Evolutionary conservation across 2,329 filamentous ascomycete genomes (phyloP), one percentile per base, ranked within the genome.

Genomic region (Venturia effusa): DNA sequence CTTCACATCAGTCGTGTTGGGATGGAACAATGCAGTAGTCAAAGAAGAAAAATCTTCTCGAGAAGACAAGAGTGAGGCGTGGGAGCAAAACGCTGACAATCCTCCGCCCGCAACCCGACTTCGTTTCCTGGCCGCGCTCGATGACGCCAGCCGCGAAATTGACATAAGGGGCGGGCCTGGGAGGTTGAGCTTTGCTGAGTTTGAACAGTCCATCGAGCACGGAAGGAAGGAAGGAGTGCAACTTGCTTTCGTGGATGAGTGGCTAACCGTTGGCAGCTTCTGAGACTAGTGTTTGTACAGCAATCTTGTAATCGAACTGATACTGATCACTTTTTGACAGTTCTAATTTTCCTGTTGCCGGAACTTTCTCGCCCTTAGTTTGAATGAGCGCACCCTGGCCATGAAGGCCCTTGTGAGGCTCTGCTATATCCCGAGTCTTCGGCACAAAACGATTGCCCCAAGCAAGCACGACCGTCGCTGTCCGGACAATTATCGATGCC

Each of bases 261-360:
- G 93, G 93, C 90, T 97, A 74, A 92, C 97, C 67, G 81, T 85
- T 81, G 83, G 83, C 69, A 80, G 80, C 72, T 84, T 86, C 71
- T 85, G 72, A 51, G 45, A 24, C 22, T 27, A 15, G 45, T 10
- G 45, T 27, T 51, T 27, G 45, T 51, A 51, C 45, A 51, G 17
- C 22, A 4, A 24, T 27, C 5, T 22, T 27, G 45, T 27, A 51
- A 51, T 27, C n/a, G 22, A 17, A 51, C 24, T 10, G 22, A 51
- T 27, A 24, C 22, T 27, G 45, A 48, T n/a, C 1, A 48, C 3
- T 4, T 4, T 4, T 22, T 51, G 45, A 24, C 45, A 51, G 24
- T 27, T 51, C 22, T 24, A 11, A 15, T 27, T 10, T 27, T n/a
- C 13, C 13, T 24, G 43, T 10, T 13, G 43, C 22, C 43, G 43